These are phyloP conservation scores for Boletus tylopilopsis DNA, from an alignment of 768 basidiomycete species.

Conservation along the genomic window DNA sequence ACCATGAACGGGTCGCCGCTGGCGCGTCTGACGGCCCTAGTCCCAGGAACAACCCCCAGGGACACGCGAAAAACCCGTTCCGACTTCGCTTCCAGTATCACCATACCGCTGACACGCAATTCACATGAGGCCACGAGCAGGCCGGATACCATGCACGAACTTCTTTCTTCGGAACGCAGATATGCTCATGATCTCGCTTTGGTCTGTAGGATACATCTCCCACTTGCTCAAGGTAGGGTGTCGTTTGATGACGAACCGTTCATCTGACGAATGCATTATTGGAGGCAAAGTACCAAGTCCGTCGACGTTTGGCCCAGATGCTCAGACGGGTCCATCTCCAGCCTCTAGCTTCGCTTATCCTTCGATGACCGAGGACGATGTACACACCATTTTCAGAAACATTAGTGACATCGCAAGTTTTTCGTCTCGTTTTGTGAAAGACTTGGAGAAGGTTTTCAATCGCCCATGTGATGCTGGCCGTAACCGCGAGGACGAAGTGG, in stretches of 20 bases:
- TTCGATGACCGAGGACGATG: slow-evolving; percentile 59
- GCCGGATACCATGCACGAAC: slow-evolving; percentile 64
- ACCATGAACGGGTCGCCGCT: background rate
- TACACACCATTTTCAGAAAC: slow-evolving; percentile 67
- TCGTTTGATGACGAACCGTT: background rate
- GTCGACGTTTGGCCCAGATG: slow-evolving; percentile 17
- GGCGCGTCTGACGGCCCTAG: background rate
- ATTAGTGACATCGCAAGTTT: slow-evolving; percentile 65
- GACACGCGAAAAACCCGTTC: background rate
- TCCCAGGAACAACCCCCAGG: too few species aligned
- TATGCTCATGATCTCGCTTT: slow-evolving; percentile 74
- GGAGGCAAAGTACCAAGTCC: slow-evolving; percentile 25
- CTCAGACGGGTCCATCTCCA: slow-evolving; percentile 30
- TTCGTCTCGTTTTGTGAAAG: slow-evolving; percentile 55
- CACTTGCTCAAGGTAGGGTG: slow-evolving; percentile 61
- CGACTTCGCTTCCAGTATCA: background rate
- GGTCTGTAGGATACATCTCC: slow-evolving; percentile 67
- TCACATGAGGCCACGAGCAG: slow-evolving; percentile 39
- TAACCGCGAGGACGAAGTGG: slow-evolving; percentile 59
- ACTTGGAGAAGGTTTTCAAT: slow-evolving; percentile 58
- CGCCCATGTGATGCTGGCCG: slow-evolving; percentile 49
- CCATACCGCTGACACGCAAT: slow-evolving; percentile 23
- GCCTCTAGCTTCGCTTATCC: slow-evolving; percentile 32
- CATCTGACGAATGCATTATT: background rate
- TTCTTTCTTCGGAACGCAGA: slow-evolving; percentile 69